A percentile compares a stretch with the other conserved stretches of the same genome.
Conservation (phyloP, 208 protist genomes). For the Entamoeba dispar region DNA sequence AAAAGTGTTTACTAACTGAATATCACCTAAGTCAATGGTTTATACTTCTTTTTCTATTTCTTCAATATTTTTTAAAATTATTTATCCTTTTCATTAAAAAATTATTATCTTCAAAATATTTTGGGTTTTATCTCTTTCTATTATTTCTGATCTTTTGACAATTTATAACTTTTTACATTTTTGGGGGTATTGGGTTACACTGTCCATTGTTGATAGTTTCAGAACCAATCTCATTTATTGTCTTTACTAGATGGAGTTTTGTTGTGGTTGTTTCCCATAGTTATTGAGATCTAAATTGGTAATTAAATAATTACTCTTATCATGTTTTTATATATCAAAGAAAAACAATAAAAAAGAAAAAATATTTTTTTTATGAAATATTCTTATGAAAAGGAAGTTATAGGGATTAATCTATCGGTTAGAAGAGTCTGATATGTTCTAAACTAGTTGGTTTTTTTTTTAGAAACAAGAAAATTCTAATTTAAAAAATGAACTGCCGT, state of each 20-base stretch:
- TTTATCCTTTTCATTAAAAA: not conserved
- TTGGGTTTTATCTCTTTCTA: not conserved
- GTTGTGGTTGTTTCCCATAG: not conserved
- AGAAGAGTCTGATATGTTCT: no score
- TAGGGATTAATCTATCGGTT: no score
- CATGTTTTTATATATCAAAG: no score
- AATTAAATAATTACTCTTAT: no score
- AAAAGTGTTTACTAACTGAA: not conserved
- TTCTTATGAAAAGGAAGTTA: no score
- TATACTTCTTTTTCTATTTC: not conserved
- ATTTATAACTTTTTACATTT: not conserved
- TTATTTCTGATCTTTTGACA: not conserved
- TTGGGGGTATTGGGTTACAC: not conserved
- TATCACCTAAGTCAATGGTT: not conserved
- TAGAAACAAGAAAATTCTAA: no score
- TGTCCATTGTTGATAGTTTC: not conserved
- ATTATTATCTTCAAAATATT: not conserved
- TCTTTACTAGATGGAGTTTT: not conserved
- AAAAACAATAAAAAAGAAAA: no score
- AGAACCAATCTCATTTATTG: not conserved
- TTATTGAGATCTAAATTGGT: no score
- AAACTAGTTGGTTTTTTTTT: no score
- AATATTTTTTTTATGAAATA: no score
- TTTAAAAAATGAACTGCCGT: no score
- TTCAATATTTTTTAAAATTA: not conserved